Evolutionary conservation across 257 asterid species (phyloP).

Genomic region (Penstemon barbatus): DNA sequence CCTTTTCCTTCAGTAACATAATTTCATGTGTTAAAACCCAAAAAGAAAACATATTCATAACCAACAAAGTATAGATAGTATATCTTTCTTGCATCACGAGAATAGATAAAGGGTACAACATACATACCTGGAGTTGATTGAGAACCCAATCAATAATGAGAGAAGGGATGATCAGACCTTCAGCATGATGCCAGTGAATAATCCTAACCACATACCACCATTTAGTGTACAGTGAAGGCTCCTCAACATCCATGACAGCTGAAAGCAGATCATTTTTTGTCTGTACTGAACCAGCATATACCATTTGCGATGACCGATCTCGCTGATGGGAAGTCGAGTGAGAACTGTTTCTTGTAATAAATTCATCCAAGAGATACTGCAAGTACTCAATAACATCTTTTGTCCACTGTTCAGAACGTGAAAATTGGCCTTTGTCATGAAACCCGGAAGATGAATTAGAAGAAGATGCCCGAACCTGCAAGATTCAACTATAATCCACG

Average conservation of each 20-base stretch:
- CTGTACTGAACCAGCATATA: conserved; percentile 63
- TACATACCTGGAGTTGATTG: conserved; percentile 86
- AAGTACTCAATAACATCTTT: conserved; percentile 90
- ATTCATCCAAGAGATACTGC: conserved; percentile 89
- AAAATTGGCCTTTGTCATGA: conserved; percentile 73
- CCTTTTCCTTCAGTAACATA: conserved; percentile 72
- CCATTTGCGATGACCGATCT: conserved; percentile 71
- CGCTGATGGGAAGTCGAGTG: conserved; percentile 57
- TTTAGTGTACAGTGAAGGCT: conserved; percentile 81
- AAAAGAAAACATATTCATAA: conserved; percentile 29
- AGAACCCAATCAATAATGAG: conserved; percentile 96
- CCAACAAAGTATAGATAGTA: conserved; percentile 1
- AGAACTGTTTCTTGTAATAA: conserved; percentile 60
- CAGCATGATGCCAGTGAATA: conserved; percentile 93
- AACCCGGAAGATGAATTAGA: conserved; percentile 70
- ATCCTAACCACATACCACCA: conserved; percentile 99
- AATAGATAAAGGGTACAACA: conserved; percentile 19
- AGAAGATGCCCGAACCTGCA: conserved; percentile 80
- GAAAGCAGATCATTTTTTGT: conserved; percentile 53
- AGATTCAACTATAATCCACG: conserved; percentile 31
- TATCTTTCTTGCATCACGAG: conserved; percentile 15
- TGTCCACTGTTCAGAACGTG: conserved; percentile 98
- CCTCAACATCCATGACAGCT: conserved; percentile 57
- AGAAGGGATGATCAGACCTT: conserved; percentile 87
- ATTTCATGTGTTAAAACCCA: conserved; percentile 29